Base-by-base conservation (phyloP, 169 alveolate species). In the Theileria parva region DNA sequence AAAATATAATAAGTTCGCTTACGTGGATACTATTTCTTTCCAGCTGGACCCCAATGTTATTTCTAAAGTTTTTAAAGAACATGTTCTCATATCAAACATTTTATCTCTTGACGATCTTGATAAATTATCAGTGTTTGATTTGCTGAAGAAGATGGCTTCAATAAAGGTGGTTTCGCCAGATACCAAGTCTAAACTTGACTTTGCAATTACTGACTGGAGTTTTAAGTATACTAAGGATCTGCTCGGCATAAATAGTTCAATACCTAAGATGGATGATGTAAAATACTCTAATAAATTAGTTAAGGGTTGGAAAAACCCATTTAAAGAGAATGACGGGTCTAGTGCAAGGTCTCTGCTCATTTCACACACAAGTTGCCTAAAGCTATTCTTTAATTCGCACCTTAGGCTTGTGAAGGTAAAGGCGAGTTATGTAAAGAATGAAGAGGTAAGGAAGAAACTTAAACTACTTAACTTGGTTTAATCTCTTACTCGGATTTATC, bases 261-360 rank as follows among this genome's bases (percentile, higher is more conserved):
- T 55, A 21, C 64, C 64, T 55, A 55, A 55, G 64, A 55, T 55
- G 64, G 50, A 71, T 21, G 28, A 15, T 13, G 69, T 79, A n/a
- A 61, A 21, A 59, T 44, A 64, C 13, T 15, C 71, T 19, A 48
- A 13, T 4, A 53, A 68, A 15, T 27, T 79, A 39, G n/a, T 17
- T 39, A 28, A 32, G 23, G 51, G 30, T 27, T 81, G 88, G 88
- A 9, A 15, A 63, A 74, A 77, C 61, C 88, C 88, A 4, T 75
- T 81, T 34, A 32, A 48, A n/a, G 19, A 23, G 27, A 19, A 51
- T 9, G 66, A 19, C 17, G 25, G 12, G 7, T 51, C 39, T 1
- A 12, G 15, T 27, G 69, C 88, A 37, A 61, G 64, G 37, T 28
- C 73, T 44, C 83, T 81, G 48, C 39, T 81, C 37, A 74, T 64